Percentiles rank a stretch among this genome's conserved stretches.
Conservation (phyloP, 768 basidiomycete genomes). For the Phylloporus sp. region DNA sequence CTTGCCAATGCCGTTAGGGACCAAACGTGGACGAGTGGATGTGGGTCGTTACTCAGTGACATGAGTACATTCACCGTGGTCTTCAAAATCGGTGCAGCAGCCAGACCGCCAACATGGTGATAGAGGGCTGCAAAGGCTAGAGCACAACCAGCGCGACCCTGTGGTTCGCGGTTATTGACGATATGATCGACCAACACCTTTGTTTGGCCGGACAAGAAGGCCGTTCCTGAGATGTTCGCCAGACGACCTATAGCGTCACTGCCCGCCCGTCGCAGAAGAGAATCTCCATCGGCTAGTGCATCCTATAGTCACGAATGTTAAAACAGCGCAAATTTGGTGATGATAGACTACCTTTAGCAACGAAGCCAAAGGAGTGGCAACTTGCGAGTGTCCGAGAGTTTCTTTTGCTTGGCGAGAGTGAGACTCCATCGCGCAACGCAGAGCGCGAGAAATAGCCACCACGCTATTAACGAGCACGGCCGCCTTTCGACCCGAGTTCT, state of each 20-base stretch:
- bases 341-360: conserved; percentile 70
- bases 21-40: conserved; percentile 95
- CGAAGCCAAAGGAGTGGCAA: conserved; percentile 57
- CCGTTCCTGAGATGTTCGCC: conserved; percentile 76
- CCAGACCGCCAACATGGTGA: conserved; percentile 88
- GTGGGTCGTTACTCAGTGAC: conserved; percentile 93
- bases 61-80: conserved; percentile 93
- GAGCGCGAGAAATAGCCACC: conserved; percentile 65
- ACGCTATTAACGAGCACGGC: conserved; percentile 81
- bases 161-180: conserved; percentile 90
- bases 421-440: conserved; percentile 52
- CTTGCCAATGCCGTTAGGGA: conserved; percentile 79
- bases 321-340: conserved; percentile 6
- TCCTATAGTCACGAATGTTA: conserved; percentile 44
- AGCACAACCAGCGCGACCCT: conserved; percentile 90
- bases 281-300: conserved; percentile 76
- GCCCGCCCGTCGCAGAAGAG: conserved; percentile 67
- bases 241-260: conserved; percentile 90
- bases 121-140: conserved; percentile 91
- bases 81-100: conserved; percentile 90
- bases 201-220: conserved; percentile 80
- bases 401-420: conserved; percentile 60
- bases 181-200: conserved; percentile 92
- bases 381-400: conserved; percentile 59
- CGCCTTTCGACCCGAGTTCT: conserved; percentile 80